Base-by-base conservation (phyloP, 805 yeast species). In the Myxozyma vanderwaltii region DNA sequence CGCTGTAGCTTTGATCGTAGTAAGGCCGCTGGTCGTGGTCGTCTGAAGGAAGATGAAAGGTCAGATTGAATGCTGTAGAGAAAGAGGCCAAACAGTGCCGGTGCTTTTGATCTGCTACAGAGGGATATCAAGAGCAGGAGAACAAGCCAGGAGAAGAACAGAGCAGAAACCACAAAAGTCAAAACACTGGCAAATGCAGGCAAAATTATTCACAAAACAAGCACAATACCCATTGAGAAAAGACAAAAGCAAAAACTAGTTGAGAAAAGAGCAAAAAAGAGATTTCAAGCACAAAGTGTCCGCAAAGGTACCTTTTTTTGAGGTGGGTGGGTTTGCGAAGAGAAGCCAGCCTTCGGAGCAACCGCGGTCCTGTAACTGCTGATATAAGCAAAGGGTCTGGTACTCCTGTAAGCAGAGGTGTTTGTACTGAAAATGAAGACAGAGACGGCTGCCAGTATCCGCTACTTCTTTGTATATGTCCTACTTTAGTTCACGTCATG, bases 1-100 rank as follows among this genome's bases (percentile, higher is more conserved):
- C 27, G 54, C 19, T 36, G 29, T 51, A 57, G 10, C 57, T 53
- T 29, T 51, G 53, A 12, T 55, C 54, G 49, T 57, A 57, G 50
- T 51, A 52, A 31, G 61, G 54, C 29, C 57, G 59, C 46, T 56
- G 56, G 24, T 44, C 52, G 35, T 54, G 52, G n/a, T 54, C 35
- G 49, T 38, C 27, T 48, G 33, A 36, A 10, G 7, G 24, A 24
- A 48, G n/a, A n/a, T n/a, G n/a, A 35, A 4, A 24, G 19, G 33
- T 48, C 52, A 48, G 52, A 15, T 2, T 46, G 33, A 2, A 6
- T 24, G 6, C 15, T 10, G 21, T n/a, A 15, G 19, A 26, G 35
- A 17, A 26, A 27, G 17, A 10, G n/a, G 27, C 45, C 24, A 19
- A 21, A 4, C 23, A 19, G 5, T 4, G 45, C 8, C 24, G 21